These are phyloP conservation scores for Uronychia binucleata DNA, from an alignment of 73 alveolate species.

Conservation along the genomic window DNA sequence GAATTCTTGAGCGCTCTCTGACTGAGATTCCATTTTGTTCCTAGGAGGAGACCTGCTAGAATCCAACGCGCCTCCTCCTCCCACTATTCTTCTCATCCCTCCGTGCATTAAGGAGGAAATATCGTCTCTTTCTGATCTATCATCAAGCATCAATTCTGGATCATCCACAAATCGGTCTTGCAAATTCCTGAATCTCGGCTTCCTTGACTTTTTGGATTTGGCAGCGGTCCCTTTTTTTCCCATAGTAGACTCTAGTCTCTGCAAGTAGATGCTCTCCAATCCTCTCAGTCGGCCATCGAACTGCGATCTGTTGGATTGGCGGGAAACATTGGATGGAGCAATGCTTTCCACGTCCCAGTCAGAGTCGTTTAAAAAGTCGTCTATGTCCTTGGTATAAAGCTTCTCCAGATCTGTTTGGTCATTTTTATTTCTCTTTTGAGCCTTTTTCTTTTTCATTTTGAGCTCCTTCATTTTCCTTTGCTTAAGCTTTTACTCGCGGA, in stretches of 20 bases:
- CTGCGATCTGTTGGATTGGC: not conserved
- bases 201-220: constrained; percentile 1
- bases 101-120: constrained; percentile 7
- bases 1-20: no score
- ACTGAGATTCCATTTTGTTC: no score
- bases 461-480: not conserved
- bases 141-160: constrained; percentile 15
- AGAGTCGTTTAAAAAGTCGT: constrained; percentile 24
- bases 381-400: constrained; percentile 16
- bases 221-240: constrained; percentile 11
- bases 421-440: not conserved
- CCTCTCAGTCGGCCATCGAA: constrained; percentile 44
- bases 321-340: constrained; percentile 16
- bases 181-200: constrained; percentile 4
- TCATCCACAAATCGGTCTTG: constrained; percentile 1
- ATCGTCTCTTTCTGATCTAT: constrained; percentile 16
- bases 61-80: no score
- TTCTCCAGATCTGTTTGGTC: constrained; percentile 48
- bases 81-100: no score
- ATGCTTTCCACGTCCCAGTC: constrained; percentile 35
- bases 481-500: not conserved
- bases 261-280: constrained; percentile 51
- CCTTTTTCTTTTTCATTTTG: not conserved
- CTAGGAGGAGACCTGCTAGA: no score
- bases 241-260: constrained; percentile 59